Conservation (phyloP, 441 rosid species). For the Erodium texanum region DNA sequence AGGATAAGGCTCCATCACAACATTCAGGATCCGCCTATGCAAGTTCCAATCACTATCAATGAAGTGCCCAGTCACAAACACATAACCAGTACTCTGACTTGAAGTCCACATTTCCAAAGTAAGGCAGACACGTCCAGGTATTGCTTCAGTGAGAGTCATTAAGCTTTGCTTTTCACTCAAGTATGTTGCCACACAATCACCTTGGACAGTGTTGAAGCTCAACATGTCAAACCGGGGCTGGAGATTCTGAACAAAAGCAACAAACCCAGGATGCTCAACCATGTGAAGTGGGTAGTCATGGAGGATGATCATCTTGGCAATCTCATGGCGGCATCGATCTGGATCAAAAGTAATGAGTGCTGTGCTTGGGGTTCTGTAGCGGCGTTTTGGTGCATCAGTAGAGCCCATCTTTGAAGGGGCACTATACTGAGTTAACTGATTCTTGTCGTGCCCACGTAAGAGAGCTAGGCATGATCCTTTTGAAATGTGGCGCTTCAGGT, state of each 20-base stretch:
- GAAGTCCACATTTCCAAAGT: slow-evolving; percentile 72
- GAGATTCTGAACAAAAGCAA: slow-evolving; percentile 62
- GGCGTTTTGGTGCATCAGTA: slow-evolving; percentile 63
- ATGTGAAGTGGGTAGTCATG: slow-evolving; percentile 89
- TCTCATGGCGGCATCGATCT: slow-evolving; percentile 69
- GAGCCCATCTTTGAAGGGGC: slow-evolving; percentile 31
- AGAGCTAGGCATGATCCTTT: slow-evolving; percentile 66
- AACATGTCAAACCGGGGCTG: slow-evolving; percentile 60
- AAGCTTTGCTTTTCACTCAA: slow-evolving; percentile 70
- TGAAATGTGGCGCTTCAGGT: slow-evolving; percentile 64
- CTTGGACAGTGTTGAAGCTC: slow-evolving; percentile 71
- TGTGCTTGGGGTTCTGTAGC: slow-evolving; percentile 41
- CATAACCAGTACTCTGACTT: slow-evolving; percentile 52
- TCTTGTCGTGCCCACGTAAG: slow-evolving; percentile 35
- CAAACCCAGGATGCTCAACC: slow-evolving; percentile 76
- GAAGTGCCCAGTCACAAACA: slow-evolving; percentile 70
- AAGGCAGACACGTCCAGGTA: slow-evolving; percentile 73
- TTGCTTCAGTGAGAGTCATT: slow-evolving; percentile 50
- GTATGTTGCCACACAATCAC: slow-evolving; percentile 82
- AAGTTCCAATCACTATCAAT: slow-evolving; percentile 75
- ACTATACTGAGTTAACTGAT: slow-evolving; percentile 35
- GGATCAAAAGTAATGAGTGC: slow-evolving; percentile 51
- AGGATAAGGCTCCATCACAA: slow-evolving; percentile 75
- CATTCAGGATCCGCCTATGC: slow-evolving; percentile 64
- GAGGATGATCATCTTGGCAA: slow-evolving; percentile 74